Evolutionary conservation across 352 stramenopile genomes (phyloP).

Genomic region (Paralagenidium karlingii): DNA sequence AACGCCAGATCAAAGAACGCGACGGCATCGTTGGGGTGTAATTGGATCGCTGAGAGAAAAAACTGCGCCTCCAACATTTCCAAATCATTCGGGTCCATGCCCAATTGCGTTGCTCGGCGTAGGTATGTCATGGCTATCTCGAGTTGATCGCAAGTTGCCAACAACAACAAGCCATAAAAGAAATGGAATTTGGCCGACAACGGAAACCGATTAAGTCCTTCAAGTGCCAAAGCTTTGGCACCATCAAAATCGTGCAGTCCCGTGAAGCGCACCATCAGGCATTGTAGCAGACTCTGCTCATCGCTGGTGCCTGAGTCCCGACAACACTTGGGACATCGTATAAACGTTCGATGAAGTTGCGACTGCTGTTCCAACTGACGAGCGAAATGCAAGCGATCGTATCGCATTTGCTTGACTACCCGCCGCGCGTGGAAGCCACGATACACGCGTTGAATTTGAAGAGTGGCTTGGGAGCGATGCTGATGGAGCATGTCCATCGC

Average conservation of each 20-base stretch:
- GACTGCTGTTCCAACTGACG: constrained; percentile 10
- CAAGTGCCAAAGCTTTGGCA: constrained; percentile 16
- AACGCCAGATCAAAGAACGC: constrained; percentile 40
- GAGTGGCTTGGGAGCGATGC: constrained; percentile 11
- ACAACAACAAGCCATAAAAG: constrained; percentile 24
- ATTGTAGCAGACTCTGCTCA: constrained; percentile 28
- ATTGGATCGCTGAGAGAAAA: constrained; percentile 32
- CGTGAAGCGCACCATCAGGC: constrained; percentile 33
- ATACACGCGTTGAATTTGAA: constrained; percentile 21
- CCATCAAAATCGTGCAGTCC: constrained; percentile 31
- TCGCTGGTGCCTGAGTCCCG: constrained; percentile 16
- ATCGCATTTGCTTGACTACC: constrained; percentile 11
- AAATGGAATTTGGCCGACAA: constrained; percentile 21
- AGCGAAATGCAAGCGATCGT: constrained; percentile 23
- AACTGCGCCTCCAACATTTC: constrained; percentile 24
- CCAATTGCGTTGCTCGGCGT: constrained; percentile 15
- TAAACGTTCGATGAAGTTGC: constrained; percentile 8
- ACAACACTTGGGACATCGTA: constrained; percentile 15
- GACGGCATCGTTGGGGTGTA: constrained; percentile 31
- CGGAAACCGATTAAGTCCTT: constrained; percentile 22
- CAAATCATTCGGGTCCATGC: constrained; percentile 11
- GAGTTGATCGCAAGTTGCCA: constrained; percentile 27
- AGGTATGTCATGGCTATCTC: constrained; percentile 19
- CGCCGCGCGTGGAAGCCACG: constrained; percentile 21
- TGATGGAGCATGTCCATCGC: constrained; percentile 19